phyloP scores from a whole-genome alignment of 2,329 filamentous ascomycete genomes.

The Beauveria varroae region DNA sequence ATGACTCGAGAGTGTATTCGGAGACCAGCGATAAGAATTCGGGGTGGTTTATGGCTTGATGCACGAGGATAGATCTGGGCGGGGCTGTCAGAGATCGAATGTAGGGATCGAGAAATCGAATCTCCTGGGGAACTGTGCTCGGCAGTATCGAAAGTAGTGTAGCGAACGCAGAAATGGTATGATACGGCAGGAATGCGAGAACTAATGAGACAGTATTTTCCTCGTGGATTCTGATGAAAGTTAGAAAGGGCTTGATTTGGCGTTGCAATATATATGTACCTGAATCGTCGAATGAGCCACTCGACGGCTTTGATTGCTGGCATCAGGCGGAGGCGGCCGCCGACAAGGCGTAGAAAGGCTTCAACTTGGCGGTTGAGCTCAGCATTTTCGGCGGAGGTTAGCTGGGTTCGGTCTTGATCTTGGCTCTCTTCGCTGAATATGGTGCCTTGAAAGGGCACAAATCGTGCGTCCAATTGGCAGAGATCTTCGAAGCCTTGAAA shows the following conservation, averaged over 20 bases:
- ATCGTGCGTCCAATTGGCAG: conserved; percentile 77
- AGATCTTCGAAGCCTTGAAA: conserved; percentile 85
- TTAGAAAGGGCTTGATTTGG: conserved; percentile 3
- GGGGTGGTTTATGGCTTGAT: conserved; percentile 72
- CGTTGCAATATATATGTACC: conserved; percentile 43
- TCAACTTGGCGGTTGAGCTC: conserved; percentile 73
- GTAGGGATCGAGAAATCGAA: conserved; percentile 83
- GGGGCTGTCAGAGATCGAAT: conserved; percentile 67
- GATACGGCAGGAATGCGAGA: conserved; percentile 86
- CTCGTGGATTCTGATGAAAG: conserved; percentile 66
- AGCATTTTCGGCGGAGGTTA: conserved; percentile 74
- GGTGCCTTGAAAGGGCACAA: conserved; percentile 63
- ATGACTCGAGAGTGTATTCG: conserved; percentile 67
- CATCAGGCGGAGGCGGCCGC: conserved; percentile 69
- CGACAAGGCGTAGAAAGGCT: conserved; percentile 73
- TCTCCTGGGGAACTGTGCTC: conserved; percentile 61
- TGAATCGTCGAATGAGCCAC: conserved; percentile 88
- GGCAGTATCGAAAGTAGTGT: conserved; percentile 85
- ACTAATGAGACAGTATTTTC: conserved; percentile 74
- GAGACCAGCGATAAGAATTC: conserved; percentile 72
- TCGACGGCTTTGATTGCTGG: conserved; percentile 88
- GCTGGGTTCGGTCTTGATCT: conserved; percentile 75
- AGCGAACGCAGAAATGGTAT: conserved; percentile 75
- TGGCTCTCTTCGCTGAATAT: conserved; percentile 95
- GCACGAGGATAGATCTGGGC: conserved; percentile 73